Base-by-base conservation (phyloP, 345 rosid genomes). In the Geranium brycei region DNA sequence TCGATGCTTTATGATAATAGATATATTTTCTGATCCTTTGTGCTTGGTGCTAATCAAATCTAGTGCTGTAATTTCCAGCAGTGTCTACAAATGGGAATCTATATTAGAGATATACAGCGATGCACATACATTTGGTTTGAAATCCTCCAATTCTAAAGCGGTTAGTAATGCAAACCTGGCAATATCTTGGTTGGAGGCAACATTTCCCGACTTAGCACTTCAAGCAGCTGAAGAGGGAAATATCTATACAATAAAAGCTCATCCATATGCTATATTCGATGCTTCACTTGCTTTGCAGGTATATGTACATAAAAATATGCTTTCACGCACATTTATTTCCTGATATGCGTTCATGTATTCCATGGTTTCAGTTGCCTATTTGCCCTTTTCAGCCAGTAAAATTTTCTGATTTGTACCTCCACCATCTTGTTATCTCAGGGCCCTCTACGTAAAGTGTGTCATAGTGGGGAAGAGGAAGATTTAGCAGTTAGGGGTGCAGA, bases 261-360 rank as follows among this genome's bases (percentile, higher is more conserved):
- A 63, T 38, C 89, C 96, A 14, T 71, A 77, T 82, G 89, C 88
- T 67, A 60, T 88, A 59, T 83, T 88, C 73, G 93, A 91, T 71
- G 83, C 93, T 68, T 88, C 99, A 69, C 74, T 95, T 74, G 82
- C 93, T 71, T 80, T 95, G 75, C 99, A 95, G 96, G 99, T 95
- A 72, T 57, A 51, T 28, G 51, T 17, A 31, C 61, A 59, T 59
- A 10, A 19, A 35, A 35, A 28, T 58, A 3, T 58, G 19, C 17
- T 17, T 12, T 58, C n/a, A 15, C 60, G 3, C 28, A 15, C 28
- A 18, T 13, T 17, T 58, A 23, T 23, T 23, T 23, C 28, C 28
- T 23, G 28, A 23, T 23, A 23, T 23, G 28, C 28, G 1, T 23
- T 23, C 28, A 58, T 7, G 1, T 16, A 17, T 58, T 1, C 31